A percentile compares a stretch with the other conserved stretches of the same genome.
Conservation (phyloP, 257 asterid species). For the Anisodus acutangulus region DNA sequence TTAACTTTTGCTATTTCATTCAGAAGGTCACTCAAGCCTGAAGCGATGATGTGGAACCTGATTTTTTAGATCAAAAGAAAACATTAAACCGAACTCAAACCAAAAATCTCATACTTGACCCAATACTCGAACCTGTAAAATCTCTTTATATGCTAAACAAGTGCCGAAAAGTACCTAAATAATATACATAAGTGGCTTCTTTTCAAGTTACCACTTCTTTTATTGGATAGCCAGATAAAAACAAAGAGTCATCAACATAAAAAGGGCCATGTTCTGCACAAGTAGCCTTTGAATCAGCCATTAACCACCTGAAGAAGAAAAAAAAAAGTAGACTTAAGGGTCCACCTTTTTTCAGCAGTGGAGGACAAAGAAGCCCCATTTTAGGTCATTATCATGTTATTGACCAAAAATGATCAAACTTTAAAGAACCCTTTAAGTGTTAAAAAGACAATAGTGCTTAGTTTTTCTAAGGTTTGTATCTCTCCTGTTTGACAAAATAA, state of each 20-base stretch:
- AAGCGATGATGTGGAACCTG: too few species aligned
- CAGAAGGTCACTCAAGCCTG: too few species aligned
- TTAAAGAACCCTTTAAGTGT: constrained; percentile 5
- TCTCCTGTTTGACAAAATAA: neutral
- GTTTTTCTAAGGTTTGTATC: constrained; percentile 11
- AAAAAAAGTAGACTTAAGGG: constrained; percentile 22
- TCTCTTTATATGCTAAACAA: too few species aligned
- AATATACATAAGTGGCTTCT: constrained; percentile 17
- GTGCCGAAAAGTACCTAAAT: too few species aligned
- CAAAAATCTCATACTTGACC: too few species aligned
- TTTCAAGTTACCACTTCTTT: constrained; percentile 19
- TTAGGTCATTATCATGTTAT: constrained; percentile 41
- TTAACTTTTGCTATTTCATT: too few species aligned
- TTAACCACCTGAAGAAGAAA: constrained; percentile 36
- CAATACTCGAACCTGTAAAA: too few species aligned
- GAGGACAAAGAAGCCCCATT: constrained; percentile 23
- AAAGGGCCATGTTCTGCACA: constrained; percentile 34
- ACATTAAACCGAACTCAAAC: too few species aligned
- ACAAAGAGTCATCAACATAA: constrained; percentile 22
- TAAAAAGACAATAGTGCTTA: constrained; percentile 23
- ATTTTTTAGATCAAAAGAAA: too few species aligned
- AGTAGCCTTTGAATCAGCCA: constrained; percentile 55
- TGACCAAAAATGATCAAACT: constrained; percentile 37
- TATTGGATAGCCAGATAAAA: constrained; percentile 31
- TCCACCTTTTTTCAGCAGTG: constrained; percentile 49